A percentile compares a stretch with the other conserved stretches of the same genome.
Evolutionary conservation across 2,329 filamentous ascomycete species (phyloP).

Genomic region (Mariannaea sp.): DNA sequence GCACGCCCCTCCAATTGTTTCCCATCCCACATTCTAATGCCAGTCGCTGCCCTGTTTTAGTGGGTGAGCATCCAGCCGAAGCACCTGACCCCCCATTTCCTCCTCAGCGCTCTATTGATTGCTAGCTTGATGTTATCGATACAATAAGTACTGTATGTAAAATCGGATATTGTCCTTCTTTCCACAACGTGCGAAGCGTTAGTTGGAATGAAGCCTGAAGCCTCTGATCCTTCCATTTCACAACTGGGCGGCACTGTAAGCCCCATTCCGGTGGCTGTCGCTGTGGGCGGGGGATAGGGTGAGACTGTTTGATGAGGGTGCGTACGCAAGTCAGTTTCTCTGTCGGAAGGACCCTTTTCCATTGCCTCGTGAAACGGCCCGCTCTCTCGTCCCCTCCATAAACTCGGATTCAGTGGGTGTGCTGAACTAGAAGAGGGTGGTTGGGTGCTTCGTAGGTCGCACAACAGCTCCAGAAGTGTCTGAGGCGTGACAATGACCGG

Average conservation of each 20-base stretch:
- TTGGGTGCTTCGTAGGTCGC: slow-evolving; percentile 20
- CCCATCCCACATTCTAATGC: slow-evolving; percentile 21
- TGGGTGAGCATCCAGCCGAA: slow-evolving; percentile 28
- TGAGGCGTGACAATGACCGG: slow-evolving; percentile 22
- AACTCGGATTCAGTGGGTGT: slow-evolving; percentile 11
- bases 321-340: slow-evolving; percentile 3
- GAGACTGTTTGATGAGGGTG: not conserved
- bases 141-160: not conserved
- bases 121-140: slow-evolving; percentile 10
- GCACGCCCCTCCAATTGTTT: slow-evolving; percentile 24
- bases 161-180: slow-evolving; percentile 7
- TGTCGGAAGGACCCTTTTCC: slow-evolving; percentile 18
- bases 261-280: not conserved
- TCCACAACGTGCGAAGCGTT: slow-evolving; percentile 17
- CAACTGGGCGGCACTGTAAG: not conserved
- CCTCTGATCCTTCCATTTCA: not conserved
- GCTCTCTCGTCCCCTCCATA: slow-evolving; percentile 35
- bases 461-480: slow-evolving; percentile 23
- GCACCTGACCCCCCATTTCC: slow-evolving; percentile 28
- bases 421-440: slow-evolving; percentile 17
- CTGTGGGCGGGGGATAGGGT: not conserved
- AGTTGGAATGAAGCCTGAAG: slow-evolving; percentile 6
- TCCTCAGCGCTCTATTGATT: slow-evolving; percentile 10
- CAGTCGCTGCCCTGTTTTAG: slow-evolving; percentile 20
- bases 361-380: slow-evolving; percentile 36